These are phyloP conservation scores for Pythium grandisporangium DNA, from an alignment of 352 stramenopile species.

Conservation along the genomic window DNA sequence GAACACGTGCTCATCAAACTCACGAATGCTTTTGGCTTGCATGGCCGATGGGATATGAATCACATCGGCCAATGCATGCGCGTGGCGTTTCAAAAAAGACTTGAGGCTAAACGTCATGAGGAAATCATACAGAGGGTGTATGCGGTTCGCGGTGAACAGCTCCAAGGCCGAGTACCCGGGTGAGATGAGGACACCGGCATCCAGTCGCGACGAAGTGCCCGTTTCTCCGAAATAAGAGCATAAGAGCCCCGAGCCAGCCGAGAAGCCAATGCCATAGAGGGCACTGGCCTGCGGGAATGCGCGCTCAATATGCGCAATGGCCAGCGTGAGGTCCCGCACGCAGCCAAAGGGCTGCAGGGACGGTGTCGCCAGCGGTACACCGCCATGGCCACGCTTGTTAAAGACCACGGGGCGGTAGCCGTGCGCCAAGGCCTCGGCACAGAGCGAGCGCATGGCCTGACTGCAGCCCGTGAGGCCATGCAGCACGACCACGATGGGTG, in stretches of 20 bases:
- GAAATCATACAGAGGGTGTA: conserved; percentile 66
- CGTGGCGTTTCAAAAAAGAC: conserved; percentile 46
- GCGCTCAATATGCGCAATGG: conserved; percentile 37
- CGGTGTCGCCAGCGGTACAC: conserved; percentile 43
- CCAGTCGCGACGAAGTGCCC: conserved; percentile 33
- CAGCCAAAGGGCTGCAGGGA: conserved; percentile 69
- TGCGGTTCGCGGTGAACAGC: conserved; percentile 57
- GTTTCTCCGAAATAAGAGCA: conserved; percentile 68
- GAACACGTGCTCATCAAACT: conserved; percentile 76
- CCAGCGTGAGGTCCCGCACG: conserved; percentile 41
- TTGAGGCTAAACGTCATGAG: conserved; percentile 74
- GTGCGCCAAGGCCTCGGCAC: conserved; percentile 38
- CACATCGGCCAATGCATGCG: conserved; percentile 23
- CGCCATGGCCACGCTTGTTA: conserved; percentile 77
- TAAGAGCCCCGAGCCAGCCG: conserved; percentile 55
- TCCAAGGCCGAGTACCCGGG: conserved; percentile 70
- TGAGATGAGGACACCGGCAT: conserved; percentile 57
- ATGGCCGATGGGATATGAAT: conserved; percentile 41
- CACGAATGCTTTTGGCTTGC: conserved; percentile 35
- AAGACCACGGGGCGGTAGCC: conserved; percentile 78
- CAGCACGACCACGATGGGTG: conserved; percentile 55
- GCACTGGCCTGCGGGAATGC: conserved; percentile 31
- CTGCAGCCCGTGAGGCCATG: conserved; percentile 66
- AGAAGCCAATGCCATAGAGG: conserved; percentile 67
- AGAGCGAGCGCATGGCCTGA: conserved; percentile 47